These are phyloP conservation scores for Drechslerella dactyloides DNA, from an alignment of 2,329 filamentous ascomycete species.

Conservation along the genomic window DNA sequence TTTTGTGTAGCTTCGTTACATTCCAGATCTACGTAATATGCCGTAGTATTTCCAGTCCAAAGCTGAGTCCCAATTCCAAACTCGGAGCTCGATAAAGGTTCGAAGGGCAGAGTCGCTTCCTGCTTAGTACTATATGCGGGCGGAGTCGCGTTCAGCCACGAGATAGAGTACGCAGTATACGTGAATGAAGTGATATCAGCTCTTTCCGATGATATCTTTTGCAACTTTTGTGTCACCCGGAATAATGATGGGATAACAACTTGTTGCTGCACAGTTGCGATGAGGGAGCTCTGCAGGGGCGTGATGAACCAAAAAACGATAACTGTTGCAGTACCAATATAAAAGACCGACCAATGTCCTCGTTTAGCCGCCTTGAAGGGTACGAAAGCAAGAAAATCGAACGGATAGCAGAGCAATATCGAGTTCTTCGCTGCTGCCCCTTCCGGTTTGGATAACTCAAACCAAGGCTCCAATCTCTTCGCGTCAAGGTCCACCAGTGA, in stretches of 20 bases:
- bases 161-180: slow-evolving; percentile 47
- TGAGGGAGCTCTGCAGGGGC: slow-evolving; percentile 65
- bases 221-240: slow-evolving; percentile 8
- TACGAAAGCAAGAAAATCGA: slow-evolving; percentile 61
- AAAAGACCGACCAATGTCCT: slow-evolving; percentile 65
- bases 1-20: slow-evolving; percentile 27
- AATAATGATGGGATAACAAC: slow-evolving; percentile 33
- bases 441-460: slow-evolving; percentile 62
- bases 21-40: slow-evolving; percentile 41
- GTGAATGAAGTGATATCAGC: slow-evolving; percentile 36
- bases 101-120: slow-evolving; percentile 49
- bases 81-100: slow-evolving; percentile 10
- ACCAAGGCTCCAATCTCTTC: slow-evolving; percentile 68
- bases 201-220: slow-evolving; percentile 15
- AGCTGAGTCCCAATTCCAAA: slow-evolving; percentile 16
- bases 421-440: slow-evolving; percentile 62
- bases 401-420: slow-evolving; percentile 65
- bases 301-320: slow-evolving; percentile 66
- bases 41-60: slow-evolving; percentile 50
- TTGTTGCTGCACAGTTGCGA: slow-evolving; percentile 57
- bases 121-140: slow-evolving; percentile 45
- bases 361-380: slow-evolving; percentile 59
- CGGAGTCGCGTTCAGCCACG: slow-evolving; percentile 50
- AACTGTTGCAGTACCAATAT: slow-evolving; percentile 61
- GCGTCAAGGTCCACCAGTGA: slow-evolving; percentile 67